Evolutionary conservation across 495 filamentous ascomycete genomes (phyloP), one percentile per base, ranked within the genome.

Genomic region (Cercophora sp.): DNA sequence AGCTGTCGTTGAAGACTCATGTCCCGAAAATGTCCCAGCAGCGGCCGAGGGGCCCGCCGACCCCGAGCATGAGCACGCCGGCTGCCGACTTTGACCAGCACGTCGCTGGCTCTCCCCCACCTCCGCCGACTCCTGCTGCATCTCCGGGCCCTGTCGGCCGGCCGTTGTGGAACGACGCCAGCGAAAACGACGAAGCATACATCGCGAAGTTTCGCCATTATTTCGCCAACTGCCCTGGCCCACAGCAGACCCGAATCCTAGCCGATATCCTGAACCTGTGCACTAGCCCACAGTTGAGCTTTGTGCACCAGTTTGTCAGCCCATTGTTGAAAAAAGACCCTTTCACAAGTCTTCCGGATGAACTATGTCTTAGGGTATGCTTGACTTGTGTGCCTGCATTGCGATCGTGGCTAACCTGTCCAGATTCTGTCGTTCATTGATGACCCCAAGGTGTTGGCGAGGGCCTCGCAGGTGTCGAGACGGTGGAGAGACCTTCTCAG

Each of bases 251-350:
- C 47, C 68, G 81, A 18, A 73, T 93, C 56, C 75, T 98, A 25
- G 88, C 85, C 22, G 89, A 94, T 52, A 72, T 98, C 45, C 70
- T 98, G 56, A 91, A 91, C 60, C 75, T 94, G 56, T 98, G 94
- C 73, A 89, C 93, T 60, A 96, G 87, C 59, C 89, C 93, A 54
- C 87, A 93, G 58, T 79, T 98, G 52, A 94, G 90, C 67, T 97
- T 97, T 64, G 88, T 98, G 15, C 88, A 91, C 48, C 87, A 91
- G 58, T 91, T 93, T 63, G 91, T 98, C 48, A 87, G 87, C 56
- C 93, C 93, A 29, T 75, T 91, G 41, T 73, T 98, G 52, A 95
- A 96, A 69, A 96, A 96, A 66, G 93, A 98, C 71, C 93, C 93
- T 0, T 96, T 98, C 54, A 84, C 80, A 37, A 84, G 83, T 25